Evolutionary conservation across 2,329 filamentous ascomycete species (phyloP), one percentile per base, ranked within the genome.

Genomic region (Ophiostoma australiae): DNA sequence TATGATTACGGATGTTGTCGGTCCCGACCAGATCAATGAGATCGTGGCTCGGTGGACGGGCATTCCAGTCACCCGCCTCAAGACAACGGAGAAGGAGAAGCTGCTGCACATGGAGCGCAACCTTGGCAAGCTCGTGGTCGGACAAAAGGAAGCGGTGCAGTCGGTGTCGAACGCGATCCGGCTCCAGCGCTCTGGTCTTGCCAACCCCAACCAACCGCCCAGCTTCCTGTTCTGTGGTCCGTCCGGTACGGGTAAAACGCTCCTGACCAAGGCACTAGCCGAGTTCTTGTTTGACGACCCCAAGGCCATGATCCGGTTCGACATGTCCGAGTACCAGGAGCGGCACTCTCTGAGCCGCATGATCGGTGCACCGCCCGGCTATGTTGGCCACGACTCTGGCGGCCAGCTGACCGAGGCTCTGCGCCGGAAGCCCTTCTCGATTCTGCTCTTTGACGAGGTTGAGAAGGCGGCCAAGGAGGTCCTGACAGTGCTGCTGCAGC

Each of bases 281-380:
- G 95, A 99, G 80, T 99, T 99, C 84, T 85, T 99, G 37, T 99
- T 99, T 82, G 95, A 99, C 78, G 95, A 99, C 76, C 83, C 94
- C 35, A 97, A 97, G 83, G 85, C 94, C 44, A 98, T 99, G 95
- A 97, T 99, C 76, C 91, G 95, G 55, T 97, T 99, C 82, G 95
- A 99, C 79, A 99, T 99, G 95, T 98, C 94, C 5, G 95, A 99
- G 81, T 99, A 99, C 80, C 96, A 99, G 81, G 95, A 99, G 81
- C 90, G 94, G 5, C 95, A 99, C 80, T 91, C 94, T 0, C 87
- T 99, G 17, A 97, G 93, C 79, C 89, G 95, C 73, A 97, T 99
- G 93, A 99, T 99, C 76, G 95, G 95, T 79, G 94, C 95, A 27
- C 95, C 95, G 27, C 95, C 95, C 4, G 95, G 95, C 74, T 99